phyloP scores from a whole-genome alignment of 2,329 filamentous ascomycete genomes.

The Aspergillus neotritici region DNA sequence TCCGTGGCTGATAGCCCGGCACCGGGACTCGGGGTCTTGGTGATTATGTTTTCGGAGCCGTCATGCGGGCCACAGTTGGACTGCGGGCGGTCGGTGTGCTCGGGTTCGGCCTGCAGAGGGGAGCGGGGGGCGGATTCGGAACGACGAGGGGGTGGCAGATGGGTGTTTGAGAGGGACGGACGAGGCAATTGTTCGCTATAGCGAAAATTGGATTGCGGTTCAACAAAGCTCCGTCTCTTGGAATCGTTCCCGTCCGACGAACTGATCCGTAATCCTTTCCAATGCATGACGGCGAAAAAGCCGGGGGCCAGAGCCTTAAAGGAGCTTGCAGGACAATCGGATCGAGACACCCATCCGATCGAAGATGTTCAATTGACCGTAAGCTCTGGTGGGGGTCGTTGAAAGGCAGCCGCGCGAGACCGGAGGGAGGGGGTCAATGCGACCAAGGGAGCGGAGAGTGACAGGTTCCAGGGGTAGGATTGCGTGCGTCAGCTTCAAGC shows the following conservation, averaged over 20 bases:
- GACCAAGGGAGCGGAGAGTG: background rate
- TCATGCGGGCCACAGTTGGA: constrained; percentile 7
- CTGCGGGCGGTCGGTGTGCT: constrained; percentile 12
- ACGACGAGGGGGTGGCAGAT: constrained; percentile 25
- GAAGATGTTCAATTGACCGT: constrained; percentile 10
- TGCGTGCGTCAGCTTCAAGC: constrained; percentile 10
- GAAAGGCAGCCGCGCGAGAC: background rate
- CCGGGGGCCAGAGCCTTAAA: constrained; percentile 13
- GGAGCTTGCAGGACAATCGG: constrained; percentile 15
- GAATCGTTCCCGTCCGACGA: constrained; percentile 28
- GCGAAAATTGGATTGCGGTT: constrained; percentile 25
- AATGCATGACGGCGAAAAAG: constrained; percentile 33
- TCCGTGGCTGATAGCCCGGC: constrained; percentile 15
- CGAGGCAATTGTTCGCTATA: constrained; percentile 36
- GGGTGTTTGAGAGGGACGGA: constrained; percentile 24
- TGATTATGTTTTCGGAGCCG: constrained; percentile 12
- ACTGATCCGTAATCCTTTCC: constrained; percentile 35
- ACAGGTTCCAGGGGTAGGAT: constrained; percentile 4
- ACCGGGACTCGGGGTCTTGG: constrained; percentile 13
- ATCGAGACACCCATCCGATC: constrained; percentile 18
- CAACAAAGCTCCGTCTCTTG: constrained; percentile 31
- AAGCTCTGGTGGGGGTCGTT: background rate
- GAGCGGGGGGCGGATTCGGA: constrained; percentile 33
- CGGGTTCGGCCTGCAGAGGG: constrained; percentile 13
- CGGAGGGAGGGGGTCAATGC: background rate